These are phyloP conservation scores for Ormosia emarginata DNA, from an alignment of 306 rosid genomes.

Conservation along the genomic window DNA sequence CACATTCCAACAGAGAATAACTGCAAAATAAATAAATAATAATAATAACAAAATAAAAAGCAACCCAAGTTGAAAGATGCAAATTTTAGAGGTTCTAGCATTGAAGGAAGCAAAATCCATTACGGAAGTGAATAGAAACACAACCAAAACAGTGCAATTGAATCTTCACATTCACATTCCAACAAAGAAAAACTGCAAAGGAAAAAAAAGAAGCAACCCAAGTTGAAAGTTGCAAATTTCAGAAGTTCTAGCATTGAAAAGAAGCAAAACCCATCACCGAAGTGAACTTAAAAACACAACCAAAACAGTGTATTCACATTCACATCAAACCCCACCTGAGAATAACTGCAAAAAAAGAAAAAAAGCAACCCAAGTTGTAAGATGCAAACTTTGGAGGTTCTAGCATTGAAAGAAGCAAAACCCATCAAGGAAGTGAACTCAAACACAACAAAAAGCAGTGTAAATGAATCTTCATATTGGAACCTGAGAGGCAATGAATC, in stretches of 20 bases:
- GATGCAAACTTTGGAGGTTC: not conserved
- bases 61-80: not conserved
- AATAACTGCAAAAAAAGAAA: not conserved
- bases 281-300: not conserved
- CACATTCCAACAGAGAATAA: not conserved
- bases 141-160: not conserved
- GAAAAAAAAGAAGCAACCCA: not conserved
- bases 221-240: too few relatives aligned
- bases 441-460: not conserved
- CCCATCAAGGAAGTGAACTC: not conserved
- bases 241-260: not conserved
- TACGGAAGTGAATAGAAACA: constrained; percentile 3
- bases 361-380: not conserved
- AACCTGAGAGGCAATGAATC: constrained; percentile 85
- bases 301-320: not conserved
- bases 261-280: not conserved
- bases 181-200: too few relatives aligned
- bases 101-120: not conserved
- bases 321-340: not conserved
- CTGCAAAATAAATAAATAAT: not conserved
- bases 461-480: not conserved
- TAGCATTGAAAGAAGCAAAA: not conserved
- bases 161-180: not conserved
- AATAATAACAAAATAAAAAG: too few relatives aligned
- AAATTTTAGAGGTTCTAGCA: not conserved